Evolutionary conservation across 1,284 basidiomycete species (phyloP).

Genomic region (Trametes sp.): DNA sequence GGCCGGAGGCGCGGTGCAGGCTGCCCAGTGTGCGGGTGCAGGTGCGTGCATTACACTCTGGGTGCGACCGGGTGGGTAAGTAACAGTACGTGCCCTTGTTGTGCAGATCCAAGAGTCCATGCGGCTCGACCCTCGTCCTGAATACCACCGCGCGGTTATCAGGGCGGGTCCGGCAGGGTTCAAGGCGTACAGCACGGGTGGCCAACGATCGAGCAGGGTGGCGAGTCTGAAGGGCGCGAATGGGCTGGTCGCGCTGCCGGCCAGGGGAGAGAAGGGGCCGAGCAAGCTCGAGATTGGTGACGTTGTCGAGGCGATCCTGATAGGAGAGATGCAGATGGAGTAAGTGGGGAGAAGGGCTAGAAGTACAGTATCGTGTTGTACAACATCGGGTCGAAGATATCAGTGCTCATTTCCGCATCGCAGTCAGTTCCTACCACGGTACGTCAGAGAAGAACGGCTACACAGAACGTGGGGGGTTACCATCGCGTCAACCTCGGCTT

Average conservation of each 20-base stretch:
- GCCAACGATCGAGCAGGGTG: conserved; percentile 82
- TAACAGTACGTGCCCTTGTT: background rate
- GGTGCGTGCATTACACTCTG: conserved; percentile 49
- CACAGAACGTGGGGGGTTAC: conserved; percentile 43
- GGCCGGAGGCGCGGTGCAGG: conserved; percentile 59
- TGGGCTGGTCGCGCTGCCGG: conserved; percentile 75
- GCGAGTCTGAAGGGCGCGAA: conserved; percentile 83
- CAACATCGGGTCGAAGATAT: conserved; percentile 10
- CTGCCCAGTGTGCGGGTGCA: conserved; percentile 72
- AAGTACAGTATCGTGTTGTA: conserved; percentile 24
- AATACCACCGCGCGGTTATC: conserved; percentile 83
- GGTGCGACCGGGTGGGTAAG: background rate
- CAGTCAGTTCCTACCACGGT: conserved; percentile 33
- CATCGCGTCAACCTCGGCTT: conserved; percentile 64
- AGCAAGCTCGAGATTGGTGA: conserved; percentile 58
- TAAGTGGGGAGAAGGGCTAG: conserved; percentile 14
- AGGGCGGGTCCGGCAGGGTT: conserved; percentile 54
- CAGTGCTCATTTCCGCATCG: conserved; percentile 35
- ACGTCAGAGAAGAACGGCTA: background rate
- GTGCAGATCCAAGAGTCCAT: conserved; percentile 64
- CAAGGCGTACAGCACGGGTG: conserved; percentile 82
- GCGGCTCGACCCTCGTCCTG: conserved; percentile 75
- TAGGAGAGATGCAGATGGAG: conserved; percentile 67
- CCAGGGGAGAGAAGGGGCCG: conserved; percentile 47
- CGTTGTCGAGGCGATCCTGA: conserved; percentile 63